Conservation (phyloP, 2,329 filamentous ascomycete species). For the Fusarium sp. region DNA sequence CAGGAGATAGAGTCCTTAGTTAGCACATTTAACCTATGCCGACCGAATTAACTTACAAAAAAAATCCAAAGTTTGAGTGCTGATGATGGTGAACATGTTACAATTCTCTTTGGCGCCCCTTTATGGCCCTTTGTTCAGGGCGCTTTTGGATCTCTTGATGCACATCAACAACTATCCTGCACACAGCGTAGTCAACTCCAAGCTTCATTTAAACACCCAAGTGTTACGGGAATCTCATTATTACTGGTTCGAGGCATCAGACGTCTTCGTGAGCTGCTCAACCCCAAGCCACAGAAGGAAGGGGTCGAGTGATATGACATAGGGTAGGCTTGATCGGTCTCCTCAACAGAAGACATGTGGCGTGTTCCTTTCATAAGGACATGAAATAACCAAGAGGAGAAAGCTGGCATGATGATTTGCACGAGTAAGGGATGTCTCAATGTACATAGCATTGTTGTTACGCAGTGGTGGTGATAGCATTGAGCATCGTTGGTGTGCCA, state of each 20-base stretch:
- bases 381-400: background rate
- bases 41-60: background rate
- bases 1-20: background rate
- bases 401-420: background rate
- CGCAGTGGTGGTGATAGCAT: background rate
- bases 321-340: background rate
- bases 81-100: background rate
- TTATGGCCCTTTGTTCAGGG: background rate
- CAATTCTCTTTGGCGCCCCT: background rate
- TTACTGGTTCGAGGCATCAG: background rate
- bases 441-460: background rate
- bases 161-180: background rate
- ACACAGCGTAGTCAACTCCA: background rate
- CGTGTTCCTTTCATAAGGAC: background rate
- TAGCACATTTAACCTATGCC: background rate
- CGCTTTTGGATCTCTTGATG: background rate
- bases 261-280: background rate
- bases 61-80: background rate
- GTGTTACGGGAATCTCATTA: background rate
- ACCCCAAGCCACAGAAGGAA: background rate
- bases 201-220: background rate
- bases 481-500: background rate
- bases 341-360: background rate
- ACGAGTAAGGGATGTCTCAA: background rate
- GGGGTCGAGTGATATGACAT: background rate